Base-by-base conservation (phyloP, 208 protist species). In the Acanthamoeba healyi region DNA sequence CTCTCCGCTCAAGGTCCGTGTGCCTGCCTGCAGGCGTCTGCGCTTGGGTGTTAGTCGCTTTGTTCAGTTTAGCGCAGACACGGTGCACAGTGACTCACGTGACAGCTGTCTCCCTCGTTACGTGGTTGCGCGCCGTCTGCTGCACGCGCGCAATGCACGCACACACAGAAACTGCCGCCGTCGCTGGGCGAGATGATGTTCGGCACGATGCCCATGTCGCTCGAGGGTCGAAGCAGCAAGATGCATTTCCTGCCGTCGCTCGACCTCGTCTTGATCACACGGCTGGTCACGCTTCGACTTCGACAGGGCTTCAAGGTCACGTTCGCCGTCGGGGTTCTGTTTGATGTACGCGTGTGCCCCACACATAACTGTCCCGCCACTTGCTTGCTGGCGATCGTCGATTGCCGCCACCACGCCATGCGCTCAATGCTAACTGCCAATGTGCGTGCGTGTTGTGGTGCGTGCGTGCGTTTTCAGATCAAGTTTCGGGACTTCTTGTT, bases 161-260 rank as follows among this genome's bases (percentile, higher is more conserved):
- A n/a, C n/a, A n/a, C n/a, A n/a, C 44, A 65, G 79, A 88, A 88
- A 63, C 79, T 88, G 15, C 79, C 79, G 17, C 79, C 79, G 22
- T 88, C 46, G 32, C 32, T 88, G 44, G 36, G 79, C 32, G 79
- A 88, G 51, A 88, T 88, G 79, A 88, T 88, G 14, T 88, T 88
- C 49, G 79, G 79, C 19, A 88, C 79, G 22, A 88, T 88, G 79
- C 79, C 79, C 26, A 88, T 88, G 79, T 54, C 51, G 51, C 51
- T 88, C 46, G 46, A 65, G 46, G 79, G 79, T 24, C 42, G 46
- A 65, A 88, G 51, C 44, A 88, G 46, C 46, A 88, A 88, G 79
- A 65, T 88, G 79, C 79, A 88, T 22, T 88, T 88, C 44, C 70
- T 79, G 2, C 70, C 70, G 10, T 40, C 70, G 14, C 70, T 79